These are phyloP conservation scores for Hyphopichia pseudoburtonii DNA, from an alignment of 1,139 yeast species.

Conservation along the genomic window DNA sequence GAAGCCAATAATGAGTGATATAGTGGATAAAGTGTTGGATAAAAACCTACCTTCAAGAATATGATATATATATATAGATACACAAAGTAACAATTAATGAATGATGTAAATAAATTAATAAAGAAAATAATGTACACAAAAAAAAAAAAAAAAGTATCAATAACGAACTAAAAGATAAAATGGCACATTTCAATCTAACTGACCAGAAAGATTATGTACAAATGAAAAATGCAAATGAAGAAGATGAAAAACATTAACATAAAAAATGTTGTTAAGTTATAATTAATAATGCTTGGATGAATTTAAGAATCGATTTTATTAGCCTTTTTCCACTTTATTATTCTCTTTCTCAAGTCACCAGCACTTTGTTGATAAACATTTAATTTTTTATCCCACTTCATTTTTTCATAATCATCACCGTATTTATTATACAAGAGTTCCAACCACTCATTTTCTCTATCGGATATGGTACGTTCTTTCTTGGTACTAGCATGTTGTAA, in stretches of 20 bases:
- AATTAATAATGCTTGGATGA: background rate
- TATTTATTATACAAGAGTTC: conserved; percentile 64
- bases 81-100: background rate
- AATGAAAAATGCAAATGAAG: no score
- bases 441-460: conserved; percentile 77
- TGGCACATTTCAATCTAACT: no score
- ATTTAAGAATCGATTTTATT: conserved; percentile 20
- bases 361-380: conserved; percentile 81
- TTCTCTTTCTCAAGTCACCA: conserved; percentile 76
- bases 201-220: no score
- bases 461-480: conserved; percentile 59
- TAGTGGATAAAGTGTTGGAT: conserved; percentile 46
- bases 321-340: conserved; percentile 63
- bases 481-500: conserved; percentile 43
- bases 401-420: conserved; percentile 84
- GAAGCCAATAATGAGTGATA: conserved; percentile 50
- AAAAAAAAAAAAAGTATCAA: no score
- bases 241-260: no score
- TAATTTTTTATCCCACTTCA: conserved; percentile 89
- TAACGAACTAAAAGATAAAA: no score
- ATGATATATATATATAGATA: conserved; percentile 6
- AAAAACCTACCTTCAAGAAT: conserved; percentile 36
- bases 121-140: conserved; percentile 1
- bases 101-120: background rate
- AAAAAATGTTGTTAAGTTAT: no score